Base-by-base conservation (phyloP, 306 rosid genomes). In the Citrullus colocynthis region DNA sequence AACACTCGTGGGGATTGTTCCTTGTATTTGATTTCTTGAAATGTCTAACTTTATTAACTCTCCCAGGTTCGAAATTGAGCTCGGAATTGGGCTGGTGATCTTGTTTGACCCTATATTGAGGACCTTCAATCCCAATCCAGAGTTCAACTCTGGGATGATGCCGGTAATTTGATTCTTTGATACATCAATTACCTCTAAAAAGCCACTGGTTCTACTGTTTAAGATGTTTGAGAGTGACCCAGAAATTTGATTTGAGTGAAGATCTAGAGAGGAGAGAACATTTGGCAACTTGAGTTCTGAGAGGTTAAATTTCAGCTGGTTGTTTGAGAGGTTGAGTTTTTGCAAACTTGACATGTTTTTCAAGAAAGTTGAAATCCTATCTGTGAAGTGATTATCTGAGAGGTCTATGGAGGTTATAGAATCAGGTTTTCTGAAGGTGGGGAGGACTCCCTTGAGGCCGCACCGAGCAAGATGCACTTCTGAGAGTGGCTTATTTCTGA, bases 391-490 rank as follows among this genome's bases (percentile, higher is more conserved):
- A 66, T 95, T 95, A 30, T 88, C 90, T 52, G 99, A 95, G 30
- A 95, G 85, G 86, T 95, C 99, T 24, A 95, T 85, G 84, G 97
- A 90, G 85, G 55, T 88, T 83, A 95, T 79, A 62, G 97, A 86
- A 41, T 77, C 88, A 9, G 96, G 89, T 76, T 71, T 84, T 64
- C 80, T 45, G 56, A 95, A 95, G 42, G 62, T 86, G 41, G 97
- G 97, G 67, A 95, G 96, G 66, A 78, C 71, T 72, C 99, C 97
- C 79, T 80, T 85, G 76, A 95, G 79, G 72, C 85, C 84, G 78
- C 99, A 95, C 75, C 99, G 91, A 14, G 99, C 99, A 45, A 95
- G 87, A 77, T 78, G 88, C 37, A 90, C 93, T 64, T 87, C 97
- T 61, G 81, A 78, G 17, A 95, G 97, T 55, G 82, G 89, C 81